Evolutionary conservation across 139 green algal species (phyloP).

Genomic region (Tetraselmis striata): DNA sequence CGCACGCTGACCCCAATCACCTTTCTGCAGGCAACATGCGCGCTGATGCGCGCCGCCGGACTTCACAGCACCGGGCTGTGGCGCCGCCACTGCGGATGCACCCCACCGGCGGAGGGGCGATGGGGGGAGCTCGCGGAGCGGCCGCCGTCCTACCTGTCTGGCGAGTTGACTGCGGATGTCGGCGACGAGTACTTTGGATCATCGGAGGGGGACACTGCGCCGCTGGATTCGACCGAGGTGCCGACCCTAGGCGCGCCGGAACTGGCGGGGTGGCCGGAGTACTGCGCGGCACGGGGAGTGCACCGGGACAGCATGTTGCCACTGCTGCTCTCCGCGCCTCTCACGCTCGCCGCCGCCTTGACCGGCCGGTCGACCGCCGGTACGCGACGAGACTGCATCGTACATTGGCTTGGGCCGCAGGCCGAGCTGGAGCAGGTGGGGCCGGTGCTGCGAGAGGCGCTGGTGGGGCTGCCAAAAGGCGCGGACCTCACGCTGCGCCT

Average conservation of each 20-base stretch:
- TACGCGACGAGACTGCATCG: not conserved
- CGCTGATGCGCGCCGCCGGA: not conserved
- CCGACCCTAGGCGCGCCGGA: not conserved
- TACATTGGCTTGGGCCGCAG: not conserved
- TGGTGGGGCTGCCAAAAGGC: not conserved
- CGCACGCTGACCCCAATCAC: too few relatives aligned
- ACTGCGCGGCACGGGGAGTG: not conserved
- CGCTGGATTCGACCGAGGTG: too few relatives aligned
- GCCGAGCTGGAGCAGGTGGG: not conserved
- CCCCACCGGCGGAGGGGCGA: too few relatives aligned
- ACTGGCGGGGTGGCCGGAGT: not conserved
- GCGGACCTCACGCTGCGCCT: not conserved
- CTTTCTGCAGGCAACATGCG: too few relatives aligned
- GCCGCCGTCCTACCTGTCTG: too few relatives aligned
- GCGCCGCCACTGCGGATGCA: not conserved
- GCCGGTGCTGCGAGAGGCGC: not conserved
- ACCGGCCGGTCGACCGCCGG: not conserved
- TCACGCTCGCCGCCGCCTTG: not conserved
- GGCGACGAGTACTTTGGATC: too few relatives aligned
- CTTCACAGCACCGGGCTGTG: not conserved
- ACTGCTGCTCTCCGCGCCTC: not conserved
- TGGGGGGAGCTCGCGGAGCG: too few relatives aligned
- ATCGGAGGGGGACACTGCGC: too few relatives aligned
- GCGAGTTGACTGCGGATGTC: too few relatives aligned
- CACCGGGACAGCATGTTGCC: not conserved